Percentiles rank a stretch among this genome's conserved stretches.
phyloP scores from a whole-genome alignment of 441 rosid species.

The Eutrema salsugineum region DNA sequence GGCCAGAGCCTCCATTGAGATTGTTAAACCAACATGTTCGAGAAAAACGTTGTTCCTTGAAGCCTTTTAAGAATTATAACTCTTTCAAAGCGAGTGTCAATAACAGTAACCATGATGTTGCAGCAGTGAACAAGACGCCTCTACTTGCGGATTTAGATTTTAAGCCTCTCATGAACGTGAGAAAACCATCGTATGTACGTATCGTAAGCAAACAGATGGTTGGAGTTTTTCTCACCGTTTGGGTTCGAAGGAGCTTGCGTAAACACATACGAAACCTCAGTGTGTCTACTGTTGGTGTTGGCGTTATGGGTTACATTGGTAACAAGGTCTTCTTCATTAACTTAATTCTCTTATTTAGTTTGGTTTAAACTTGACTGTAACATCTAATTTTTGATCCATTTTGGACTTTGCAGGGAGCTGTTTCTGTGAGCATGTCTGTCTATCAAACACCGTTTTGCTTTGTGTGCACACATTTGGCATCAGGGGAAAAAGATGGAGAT shows the following conservation, averaged over 20 bases:
- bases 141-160: conserved; percentile 15
- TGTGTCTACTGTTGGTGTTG: conserved; percentile 21
- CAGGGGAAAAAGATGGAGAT: conserved; percentile 2
- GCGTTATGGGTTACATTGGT: conserved; percentile 5
- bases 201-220: conserved; percentile 95
- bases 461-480: background rate
- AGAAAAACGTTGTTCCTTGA: conserved; percentile 53
- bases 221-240: conserved; percentile 74
- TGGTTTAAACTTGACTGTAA: background rate
- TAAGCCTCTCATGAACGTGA: conserved; percentile 48
- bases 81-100: conserved; percentile 7
- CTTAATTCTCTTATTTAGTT: background rate
- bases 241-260: conserved; percentile 89
- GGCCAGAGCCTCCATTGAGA: conserved; percentile 82
- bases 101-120: background rate
- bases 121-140: conserved; percentile 4
- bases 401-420: background rate
- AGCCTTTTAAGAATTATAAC: conserved; percentile 27
- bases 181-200: conserved; percentile 60
- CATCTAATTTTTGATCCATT: background rate
- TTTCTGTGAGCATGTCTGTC: conserved; percentile 3
- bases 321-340: background rate
- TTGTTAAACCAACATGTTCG: conserved; percentile 53
- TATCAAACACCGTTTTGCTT: conserved; percentile 5
- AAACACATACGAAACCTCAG: conserved; percentile 67